A percentile compares a stretch with the other conserved stretches of the same genome.
Conservation (phyloP, 495 filamentous ascomycete species). For the Parachaetomium inaequale region DNA sequence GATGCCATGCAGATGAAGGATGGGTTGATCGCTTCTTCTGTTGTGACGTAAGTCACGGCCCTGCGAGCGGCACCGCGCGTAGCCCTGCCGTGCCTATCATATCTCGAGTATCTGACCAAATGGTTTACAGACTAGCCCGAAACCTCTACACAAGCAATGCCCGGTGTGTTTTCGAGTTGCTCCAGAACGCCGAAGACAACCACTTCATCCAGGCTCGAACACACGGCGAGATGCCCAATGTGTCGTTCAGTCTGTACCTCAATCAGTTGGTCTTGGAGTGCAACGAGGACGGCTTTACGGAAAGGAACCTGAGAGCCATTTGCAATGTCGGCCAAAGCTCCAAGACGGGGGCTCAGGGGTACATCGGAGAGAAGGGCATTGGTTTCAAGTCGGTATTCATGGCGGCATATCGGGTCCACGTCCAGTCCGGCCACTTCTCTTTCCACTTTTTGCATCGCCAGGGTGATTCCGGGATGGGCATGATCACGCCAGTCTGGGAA, state of each 20-base stretch:
- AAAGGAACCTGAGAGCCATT: slow-evolving; percentile 36
- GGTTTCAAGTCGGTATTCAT: slow-evolving; percentile 55
- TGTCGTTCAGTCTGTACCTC: slow-evolving; percentile 35
- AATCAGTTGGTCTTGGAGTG: slow-evolving; percentile 39
- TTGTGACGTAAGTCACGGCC: background rate
- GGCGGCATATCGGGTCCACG: slow-evolving; percentile 43
- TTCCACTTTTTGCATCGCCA: slow-evolving; percentile 40
- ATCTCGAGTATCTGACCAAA: background rate
- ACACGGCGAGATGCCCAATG: slow-evolving; percentile 24
- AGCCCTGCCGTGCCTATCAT: background rate
- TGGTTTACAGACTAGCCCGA: slow-evolving; percentile 30
- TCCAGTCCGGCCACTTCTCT: slow-evolving; percentile 46
- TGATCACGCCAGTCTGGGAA: slow-evolving; percentile 44
- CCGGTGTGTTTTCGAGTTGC: slow-evolving; percentile 41
- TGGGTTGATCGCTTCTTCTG: background rate
- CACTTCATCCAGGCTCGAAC: slow-evolving; percentile 16
- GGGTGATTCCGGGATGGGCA: slow-evolving; percentile 40
- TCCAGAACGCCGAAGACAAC: slow-evolving; percentile 47
- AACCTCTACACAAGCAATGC: slow-evolving; percentile 39
- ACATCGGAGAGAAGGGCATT: slow-evolving; percentile 51
- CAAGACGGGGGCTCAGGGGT: slow-evolving; percentile 37
- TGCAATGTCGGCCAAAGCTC: slow-evolving; percentile 38
- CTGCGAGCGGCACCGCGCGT: background rate
- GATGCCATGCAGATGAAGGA: background rate
- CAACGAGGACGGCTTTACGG: slow-evolving; percentile 47